phyloP scores from a whole-genome alignment of 2,329 filamentous ascomycete genomes.

The Didymella sp. region DNA sequence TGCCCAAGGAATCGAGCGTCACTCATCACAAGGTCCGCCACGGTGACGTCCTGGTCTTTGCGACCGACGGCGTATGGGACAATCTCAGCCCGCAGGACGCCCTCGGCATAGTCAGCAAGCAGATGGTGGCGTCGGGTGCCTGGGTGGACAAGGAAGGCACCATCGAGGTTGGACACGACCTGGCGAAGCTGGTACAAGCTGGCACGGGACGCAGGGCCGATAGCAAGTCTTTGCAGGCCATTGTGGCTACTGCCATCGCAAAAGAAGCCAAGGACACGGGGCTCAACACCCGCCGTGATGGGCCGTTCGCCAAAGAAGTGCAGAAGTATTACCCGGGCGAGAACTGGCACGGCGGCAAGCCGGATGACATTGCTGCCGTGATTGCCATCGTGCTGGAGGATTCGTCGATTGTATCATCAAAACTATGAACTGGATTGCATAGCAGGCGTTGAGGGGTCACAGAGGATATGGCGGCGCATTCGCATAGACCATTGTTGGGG shows the following conservation, averaged over 20 bases:
- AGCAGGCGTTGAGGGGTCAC: conserved; percentile 14
- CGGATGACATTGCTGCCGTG: conserved; percentile 93
- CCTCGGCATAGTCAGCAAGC: conserved; percentile 75
- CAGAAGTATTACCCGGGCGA: conserved; percentile 86
- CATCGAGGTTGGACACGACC: conserved; percentile 63
- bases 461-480: conserved; percentile 5
- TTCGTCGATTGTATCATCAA: conserved; percentile 16
- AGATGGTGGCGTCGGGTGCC: conserved; percentile 76
- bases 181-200: conserved; percentile 62
- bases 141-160: conserved; percentile 67
- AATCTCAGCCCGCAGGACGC: conserved; percentile 93
- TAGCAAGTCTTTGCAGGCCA: conserved; percentile 71
- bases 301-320: conserved; percentile 94
- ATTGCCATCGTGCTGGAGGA: conserved; percentile 60
- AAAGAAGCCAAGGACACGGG: conserved; percentile 85
- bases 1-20: conserved; percentile 82
- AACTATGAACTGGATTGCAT: conserved; percentile 17
- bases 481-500: conserved; percentile 9
- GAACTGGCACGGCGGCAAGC: conserved; percentile 88
- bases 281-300: conserved; percentile 79
- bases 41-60: conserved; percentile 92
- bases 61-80: conserved; percentile 94
- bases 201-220: conserved; percentile 53
- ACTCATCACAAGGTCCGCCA: conserved; percentile 79
- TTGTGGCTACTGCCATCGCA: conserved; percentile 80